Base-by-base conservation (phyloP, 768 basidiomycete genomes). In the Macrolepiota fuliginosa region DNA sequence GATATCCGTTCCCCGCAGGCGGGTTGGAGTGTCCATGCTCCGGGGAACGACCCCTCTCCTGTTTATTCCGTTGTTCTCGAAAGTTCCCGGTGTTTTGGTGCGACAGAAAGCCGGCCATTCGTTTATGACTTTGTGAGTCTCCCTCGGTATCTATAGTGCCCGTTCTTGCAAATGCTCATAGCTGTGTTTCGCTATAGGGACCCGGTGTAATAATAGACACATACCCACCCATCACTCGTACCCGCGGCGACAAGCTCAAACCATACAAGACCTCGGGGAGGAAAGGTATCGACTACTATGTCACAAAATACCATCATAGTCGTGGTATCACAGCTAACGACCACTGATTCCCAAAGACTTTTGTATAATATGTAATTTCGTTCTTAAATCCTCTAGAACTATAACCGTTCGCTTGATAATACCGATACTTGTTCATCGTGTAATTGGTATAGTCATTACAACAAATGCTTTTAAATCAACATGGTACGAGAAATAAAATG, bases 11-110 rank as follows among this genome's bases (percentile, higher is more conserved):
- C 75, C 19, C 81, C 89, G 0, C 72, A 68, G 3, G 67, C 54
- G 27, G 91, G 92, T 2, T 92, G 89, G 87, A 91, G 88, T 66
- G 85, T 92, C 5, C 85, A 92, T 69, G 88, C 88, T 1, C 92
- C 92, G 1, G 87, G 88, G 4, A 91, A 91, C 67, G 90, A 92
- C 67, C 74, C 80, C 1, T 91, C 89, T 1, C 92, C 92, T 0
- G 89, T 94, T 2, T 94, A 93, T 70, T 81, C 83, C 5, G 70
- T 94, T 52, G 70, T 87, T 36, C 74, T 92, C 22, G 92, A 94
- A 71, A 87, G 90, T 63, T 88, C 90, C 15, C 84, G 92, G 42
- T 73, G 92, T 49, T 94, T 89, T 65, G 92, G 91, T 11, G 90
- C 79, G 3, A 92, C 90, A 9, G 86, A 93, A 69, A 86, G 84